Percentiles rank a stretch among this genome's conserved stretches.
Evolutionary conservation across 1,284 basidiomycete genomes (phyloP).

Genomic region (Omphalotus olearius): DNA sequence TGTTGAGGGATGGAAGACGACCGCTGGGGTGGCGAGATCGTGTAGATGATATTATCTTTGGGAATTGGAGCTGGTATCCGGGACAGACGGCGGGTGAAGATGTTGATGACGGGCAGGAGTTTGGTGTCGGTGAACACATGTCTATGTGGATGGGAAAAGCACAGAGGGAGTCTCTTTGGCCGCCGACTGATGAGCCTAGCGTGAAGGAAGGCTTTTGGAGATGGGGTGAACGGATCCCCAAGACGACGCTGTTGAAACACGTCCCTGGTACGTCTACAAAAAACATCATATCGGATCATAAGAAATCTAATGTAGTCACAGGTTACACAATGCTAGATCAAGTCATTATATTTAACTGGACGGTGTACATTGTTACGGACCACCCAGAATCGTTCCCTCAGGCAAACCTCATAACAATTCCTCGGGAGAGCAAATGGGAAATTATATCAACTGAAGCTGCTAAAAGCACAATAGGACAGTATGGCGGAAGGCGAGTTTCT

Average conservation of each 20-base stretch:
- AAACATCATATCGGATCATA: neutral
- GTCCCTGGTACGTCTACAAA: constrained; percentile 43
- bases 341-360: constrained; percentile 63
- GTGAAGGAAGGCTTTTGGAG: constrained; percentile 47
- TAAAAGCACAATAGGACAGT: constrained; percentile 42
- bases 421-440: constrained; percentile 60
- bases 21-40: constrained; percentile 44
- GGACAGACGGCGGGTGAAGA: constrained; percentile 49
- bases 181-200: constrained; percentile 35
- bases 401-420: constrained; percentile 39
- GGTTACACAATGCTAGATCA: constrained; percentile 82
- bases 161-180: constrained; percentile 21
- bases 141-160: constrained; percentile 33
- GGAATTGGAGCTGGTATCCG: constrained; percentile 62
- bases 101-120: constrained; percentile 34
- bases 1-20: constrained; percentile 45
- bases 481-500: constrained; percentile 49
- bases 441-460: constrained; percentile 55
- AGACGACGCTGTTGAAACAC: constrained; percentile 50
- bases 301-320: constrained; percentile 22
- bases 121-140: constrained; percentile 33
- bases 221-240: constrained; percentile 53
- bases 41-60: constrained; percentile 58
- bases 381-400: constrained; percentile 46
- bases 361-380: constrained; percentile 66